Conservation (phyloP, 306 rosid species). For the Luffa acutangula region DNA sequence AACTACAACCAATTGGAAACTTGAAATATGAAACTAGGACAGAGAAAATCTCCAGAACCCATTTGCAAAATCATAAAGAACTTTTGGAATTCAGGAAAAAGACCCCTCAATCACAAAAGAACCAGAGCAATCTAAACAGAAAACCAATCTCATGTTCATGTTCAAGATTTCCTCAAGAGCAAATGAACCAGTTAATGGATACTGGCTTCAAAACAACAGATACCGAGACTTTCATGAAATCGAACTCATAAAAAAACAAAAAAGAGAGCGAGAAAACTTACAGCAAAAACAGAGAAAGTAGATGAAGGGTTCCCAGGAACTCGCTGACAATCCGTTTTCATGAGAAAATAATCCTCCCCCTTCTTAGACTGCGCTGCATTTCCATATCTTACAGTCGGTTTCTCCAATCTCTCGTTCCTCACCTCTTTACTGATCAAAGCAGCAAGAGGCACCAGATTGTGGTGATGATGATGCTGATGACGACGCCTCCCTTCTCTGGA, state of each 20-base stretch:
- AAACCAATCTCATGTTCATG: neutral
- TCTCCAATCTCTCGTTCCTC: slow-evolving; percentile 87
- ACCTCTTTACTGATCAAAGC: slow-evolving; percentile 76
- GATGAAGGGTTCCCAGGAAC: slow-evolving; percentile 72
- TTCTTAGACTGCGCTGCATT: slow-evolving; percentile 86
- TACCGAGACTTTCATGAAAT: neutral
- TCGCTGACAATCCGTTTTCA: slow-evolving; percentile 75
- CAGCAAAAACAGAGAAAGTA: slow-evolving; percentile 80
- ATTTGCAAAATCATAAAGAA: neutral
- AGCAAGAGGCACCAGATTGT: slow-evolving; percentile 86
- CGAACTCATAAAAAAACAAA: neutral
- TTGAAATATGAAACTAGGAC: neutral
- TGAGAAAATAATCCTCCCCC: slow-evolving; percentile 81
- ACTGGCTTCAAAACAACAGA: neutral
- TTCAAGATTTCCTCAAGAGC: neutral
- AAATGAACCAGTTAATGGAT: neutral
- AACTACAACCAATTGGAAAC: neutral
- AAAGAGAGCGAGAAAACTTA: slow-evolving; percentile 18
- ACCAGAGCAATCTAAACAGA: neutral
- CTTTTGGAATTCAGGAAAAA: neutral
- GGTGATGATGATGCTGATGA: slow-evolving; percentile 53
- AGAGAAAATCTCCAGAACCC: slow-evolving; percentile 7
- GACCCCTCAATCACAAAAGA: neutral
- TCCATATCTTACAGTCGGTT: slow-evolving; percentile 69
- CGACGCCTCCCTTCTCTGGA: slow-evolving; percentile 52